Percentiles rank a stretch among this genome's conserved stretches.
These are phyloP conservation scores for Metschnikowia amazonensis DNA, from an alignment of 805 yeast species.

Conservation along the genomic window DNA sequence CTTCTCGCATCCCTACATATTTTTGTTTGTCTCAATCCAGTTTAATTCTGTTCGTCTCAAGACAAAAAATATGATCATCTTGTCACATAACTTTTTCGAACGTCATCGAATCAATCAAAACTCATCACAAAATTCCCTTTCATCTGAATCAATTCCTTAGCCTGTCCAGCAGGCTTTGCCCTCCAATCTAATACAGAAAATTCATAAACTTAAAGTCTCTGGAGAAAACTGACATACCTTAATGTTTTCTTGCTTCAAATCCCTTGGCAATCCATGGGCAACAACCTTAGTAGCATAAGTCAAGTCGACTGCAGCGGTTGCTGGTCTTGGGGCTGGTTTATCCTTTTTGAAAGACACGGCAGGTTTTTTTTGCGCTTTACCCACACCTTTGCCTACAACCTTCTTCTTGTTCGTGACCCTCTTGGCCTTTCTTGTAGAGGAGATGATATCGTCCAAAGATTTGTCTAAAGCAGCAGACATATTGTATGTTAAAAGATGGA, in stretches of 20 bases:
- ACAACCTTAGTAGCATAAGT: conserved; percentile 74
- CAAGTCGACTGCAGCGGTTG: conserved; percentile 34
- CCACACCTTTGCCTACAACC: conserved; percentile 37
- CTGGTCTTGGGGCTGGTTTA: conserved; percentile 28
- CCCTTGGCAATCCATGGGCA: conserved; percentile 79
- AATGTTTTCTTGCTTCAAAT: conserved; percentile 77
- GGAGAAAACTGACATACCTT: conserved; percentile 60
- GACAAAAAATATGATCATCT: not conserved
- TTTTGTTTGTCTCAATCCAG: not conserved
- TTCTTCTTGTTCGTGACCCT: conserved; percentile 24
- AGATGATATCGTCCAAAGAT: conserved; percentile 91
- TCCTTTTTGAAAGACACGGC: conserved; percentile 27
- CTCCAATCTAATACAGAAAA: not conserved
- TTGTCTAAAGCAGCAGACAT: conserved; percentile 86
- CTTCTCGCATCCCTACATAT: not conserved
- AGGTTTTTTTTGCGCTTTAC: conserved; percentile 25
- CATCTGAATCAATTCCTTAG: no score
- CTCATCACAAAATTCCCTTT: not conserved
- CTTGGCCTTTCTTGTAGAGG: conserved; percentile 49
- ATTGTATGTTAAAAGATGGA: conserved; percentile 1
- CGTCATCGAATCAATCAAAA: not conserved
- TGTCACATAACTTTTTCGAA: not conserved
- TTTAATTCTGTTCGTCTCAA: not conserved
- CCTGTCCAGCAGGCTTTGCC: conserved; percentile 6
- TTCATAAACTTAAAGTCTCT: conserved; percentile 7